Percentiles rank a stretch among this genome's conserved stretches.
Evolutionary conservation across 129 eudicot species (phyloP).

Genomic region (Cynara cardunculus): DNA sequence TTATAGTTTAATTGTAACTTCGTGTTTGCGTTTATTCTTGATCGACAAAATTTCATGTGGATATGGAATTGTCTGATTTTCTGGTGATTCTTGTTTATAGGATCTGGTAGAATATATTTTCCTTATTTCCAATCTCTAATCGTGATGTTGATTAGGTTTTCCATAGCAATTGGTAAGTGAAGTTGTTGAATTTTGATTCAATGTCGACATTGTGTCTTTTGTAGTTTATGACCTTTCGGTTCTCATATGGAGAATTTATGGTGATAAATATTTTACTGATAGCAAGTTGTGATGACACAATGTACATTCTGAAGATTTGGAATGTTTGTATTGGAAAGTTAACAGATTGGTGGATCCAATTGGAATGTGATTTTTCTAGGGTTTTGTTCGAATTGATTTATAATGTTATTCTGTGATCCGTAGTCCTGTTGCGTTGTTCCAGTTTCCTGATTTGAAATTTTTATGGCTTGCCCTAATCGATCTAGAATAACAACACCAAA

Average conservation of each 20-base stretch:
- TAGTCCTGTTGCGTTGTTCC: background rate
- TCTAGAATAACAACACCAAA: background rate
- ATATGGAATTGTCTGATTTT: background rate
- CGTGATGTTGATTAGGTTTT: background rate
- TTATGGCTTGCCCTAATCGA: background rate
- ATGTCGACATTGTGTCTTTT: background rate
- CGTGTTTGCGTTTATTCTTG: background rate
- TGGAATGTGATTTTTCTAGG: constrained; percentile 5
- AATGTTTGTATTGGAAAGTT: background rate
- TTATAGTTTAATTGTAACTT: background rate
- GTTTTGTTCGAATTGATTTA: background rate
- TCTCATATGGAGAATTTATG: background rate
- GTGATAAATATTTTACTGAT: background rate
- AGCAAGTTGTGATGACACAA: background rate
- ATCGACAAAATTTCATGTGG: background rate
- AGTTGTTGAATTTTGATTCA: background rate
- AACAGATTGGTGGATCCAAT: constrained; percentile 5
- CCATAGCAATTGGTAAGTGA: background rate
- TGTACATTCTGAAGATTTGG: background rate
- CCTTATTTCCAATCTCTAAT: background rate
- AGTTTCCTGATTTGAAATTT: background rate
- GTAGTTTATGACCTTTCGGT: background rate
- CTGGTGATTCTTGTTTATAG: background rate
- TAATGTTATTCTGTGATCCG: background rate
- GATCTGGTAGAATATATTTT: background rate